Evolutionary conservation across 2,329 filamentous ascomycete species (phyloP), one percentile per base, ranked within the genome.

Genomic region (Diaporthe aspalathi): DNA sequence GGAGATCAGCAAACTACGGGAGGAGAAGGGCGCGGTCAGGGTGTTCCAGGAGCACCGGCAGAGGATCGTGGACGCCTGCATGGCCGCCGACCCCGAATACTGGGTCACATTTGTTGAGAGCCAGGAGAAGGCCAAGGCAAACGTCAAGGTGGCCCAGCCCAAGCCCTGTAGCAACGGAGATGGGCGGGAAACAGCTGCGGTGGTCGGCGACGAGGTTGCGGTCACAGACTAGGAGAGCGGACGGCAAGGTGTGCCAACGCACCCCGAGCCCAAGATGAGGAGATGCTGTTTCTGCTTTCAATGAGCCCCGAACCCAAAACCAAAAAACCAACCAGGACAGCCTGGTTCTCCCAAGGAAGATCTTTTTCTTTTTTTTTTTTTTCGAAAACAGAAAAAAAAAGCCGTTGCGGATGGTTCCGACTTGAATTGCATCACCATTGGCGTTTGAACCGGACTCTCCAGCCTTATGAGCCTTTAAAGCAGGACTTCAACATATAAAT

Each of bases 81-180:
- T 88, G 22, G 88, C 88, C 6, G 86, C 87, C 35, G 93, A 94
- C 74, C 89, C 90, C 0, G 88, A 90, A 73, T 86, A 92, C 78
- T 89, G 93, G 87, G 86, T 87, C 63, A 81, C 82, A 9, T 89
- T 94, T 77, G 85, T 87, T 29, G 89, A 92, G 80, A 84, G 86
- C 47, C 89, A 91, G 80, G 83, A 88, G 76, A 89, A 89, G 80
- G 87, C 88, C 7, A 82, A 84, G 70, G 86, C 85, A 14, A 90
- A 90, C 75, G 84, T 87, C 24, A 81, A 80, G 66, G 75, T 81
- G 27, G 67, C 76, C 32, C 77, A 71, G 29, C 62, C 57, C 17
- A 71, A 52, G 56, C 17, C 54, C 12, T 70, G 67, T 38, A 50
- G 54, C 38, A 43, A 52, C 11, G 38, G n/a, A 20, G 14, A n/a